Base-by-base conservation (phyloP, 306 rosid species). In the Comarum palustre region DNA sequence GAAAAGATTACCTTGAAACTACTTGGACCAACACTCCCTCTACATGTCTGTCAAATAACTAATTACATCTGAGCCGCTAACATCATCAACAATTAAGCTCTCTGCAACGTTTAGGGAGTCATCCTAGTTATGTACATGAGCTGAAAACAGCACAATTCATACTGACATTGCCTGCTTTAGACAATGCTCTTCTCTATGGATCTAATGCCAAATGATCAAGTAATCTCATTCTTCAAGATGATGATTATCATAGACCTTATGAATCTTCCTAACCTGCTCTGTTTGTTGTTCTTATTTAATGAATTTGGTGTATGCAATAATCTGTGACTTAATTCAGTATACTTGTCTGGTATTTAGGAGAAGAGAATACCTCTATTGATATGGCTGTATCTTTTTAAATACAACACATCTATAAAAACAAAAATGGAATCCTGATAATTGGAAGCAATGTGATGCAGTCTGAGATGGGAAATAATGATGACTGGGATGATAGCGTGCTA, bases 401-500 rank as follows among this genome's bases (percentile, higher is more conserved):
- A 36, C 19, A 0, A 25, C 9, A 4, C 22, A 17, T 41, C 41
- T 57, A 59, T 15, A 13, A 55, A 54, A 57, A 25, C 41, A 27
- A 62, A 13, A 31, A 59, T 1, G 20, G 41, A 60, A 32, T 31
- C 75, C 73, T 38, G 52, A 75, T 48, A 76, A 62, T 71, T 73
- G 75, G 71, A 69, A 69, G 67, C 45, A 75, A 42, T 9, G 19
- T 59, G 77, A 65, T 80, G 39, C 54, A 91, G 98, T 89, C 97
- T 25, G 98, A 91, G 85, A 82, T 87, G 79, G 96, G 90, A 42
- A 83, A 85, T 79, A 36, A 73, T 27, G 97, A 84, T 58, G 96
- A 91, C 4, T 95, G 99, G 99, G 97, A 95, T 75, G 96, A 87
- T 80, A 95, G 97, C 82, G 74, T 88, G 80, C 78, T 95, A 74